phyloP scores from a whole-genome alignment of 2,329 filamentous ascomycete species.

The Paracoccidioides brasiliensis region DNA sequence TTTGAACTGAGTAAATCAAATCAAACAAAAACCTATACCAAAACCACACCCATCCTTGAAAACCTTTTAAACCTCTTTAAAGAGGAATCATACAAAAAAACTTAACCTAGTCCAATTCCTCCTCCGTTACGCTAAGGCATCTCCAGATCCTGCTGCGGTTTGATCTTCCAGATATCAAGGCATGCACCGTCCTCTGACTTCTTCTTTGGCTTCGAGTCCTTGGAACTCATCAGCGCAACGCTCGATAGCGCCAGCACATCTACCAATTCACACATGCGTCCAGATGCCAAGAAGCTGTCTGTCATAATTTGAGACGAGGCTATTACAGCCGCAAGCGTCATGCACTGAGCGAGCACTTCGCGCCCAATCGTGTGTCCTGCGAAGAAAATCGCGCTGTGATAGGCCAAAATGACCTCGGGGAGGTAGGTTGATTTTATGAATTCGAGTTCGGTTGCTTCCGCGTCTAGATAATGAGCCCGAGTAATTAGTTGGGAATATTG shows the following conservation, averaged over 20 bases:
- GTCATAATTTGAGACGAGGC: slow-evolving; percentile 56
- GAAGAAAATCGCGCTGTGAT: slow-evolving; percentile 67
- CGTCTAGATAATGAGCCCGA: slow-evolving; percentile 22
- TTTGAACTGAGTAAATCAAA: too few relatives aligned
- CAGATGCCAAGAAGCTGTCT: slow-evolving; percentile 48
- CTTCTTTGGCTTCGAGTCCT: slow-evolving; percentile 22
- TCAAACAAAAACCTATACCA: too few relatives aligned
- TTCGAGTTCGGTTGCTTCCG: slow-evolving; percentile 48
- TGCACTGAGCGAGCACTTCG: slow-evolving; percentile 66
- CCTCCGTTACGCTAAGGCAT: neutral
- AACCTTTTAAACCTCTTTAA: neutral
- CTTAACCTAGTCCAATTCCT: neutral
- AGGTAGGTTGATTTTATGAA: slow-evolving; percentile 65
- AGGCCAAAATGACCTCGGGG: slow-evolving; percentile 73
- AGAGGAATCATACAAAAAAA: too few relatives aligned
- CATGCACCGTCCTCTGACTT: slow-evolving; percentile 23
- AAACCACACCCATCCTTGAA: too few relatives aligned
- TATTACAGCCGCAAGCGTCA: slow-evolving; percentile 75
- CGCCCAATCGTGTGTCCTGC: slow-evolving; percentile 61
- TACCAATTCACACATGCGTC: slow-evolving; percentile 62
- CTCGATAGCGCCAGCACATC: slow-evolving; percentile 65
- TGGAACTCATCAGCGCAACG: slow-evolving; percentile 44
- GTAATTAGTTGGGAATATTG: slow-evolving; percentile 3
- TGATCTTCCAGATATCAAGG: slow-evolving; percentile 19
- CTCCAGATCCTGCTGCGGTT: slow-evolving; percentile 8